Evolutionary conservation across 2,329 filamentous ascomycete genomes (phyloP).

Genomic region (Sclerotinia borealis): DNA sequence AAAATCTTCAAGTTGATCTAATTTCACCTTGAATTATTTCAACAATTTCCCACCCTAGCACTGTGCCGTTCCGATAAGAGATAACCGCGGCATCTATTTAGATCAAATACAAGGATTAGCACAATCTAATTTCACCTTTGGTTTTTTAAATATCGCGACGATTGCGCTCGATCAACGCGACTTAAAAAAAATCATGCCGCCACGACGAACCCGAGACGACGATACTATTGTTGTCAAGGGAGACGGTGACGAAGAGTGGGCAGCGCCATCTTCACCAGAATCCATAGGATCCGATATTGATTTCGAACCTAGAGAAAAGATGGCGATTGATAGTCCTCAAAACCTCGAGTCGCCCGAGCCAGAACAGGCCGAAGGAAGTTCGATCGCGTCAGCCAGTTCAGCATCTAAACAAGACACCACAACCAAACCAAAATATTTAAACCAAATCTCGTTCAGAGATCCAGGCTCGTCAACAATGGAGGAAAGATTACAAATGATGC

Average conservation of each 20-base stretch:
- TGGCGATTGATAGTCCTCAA: conserved; percentile 21
- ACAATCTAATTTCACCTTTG: conserved; percentile 8
- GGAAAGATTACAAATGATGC: conserved; percentile 29
- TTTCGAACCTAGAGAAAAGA: conserved; percentile 6
- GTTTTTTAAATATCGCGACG: conserved; percentile 8
- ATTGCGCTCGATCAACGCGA: conserved; percentile 1
- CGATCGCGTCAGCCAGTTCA: background rate
- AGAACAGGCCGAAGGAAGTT: background rate
- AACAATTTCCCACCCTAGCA: background rate
- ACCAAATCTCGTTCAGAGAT: conserved; percentile 11
- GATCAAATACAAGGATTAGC: conserved; percentile 9
- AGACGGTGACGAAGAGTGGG: conserved; percentile 24
- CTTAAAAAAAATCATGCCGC: conserved; percentile 4
- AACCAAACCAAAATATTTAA: conserved; percentile 7
- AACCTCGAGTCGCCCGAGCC: conserved; percentile 27
- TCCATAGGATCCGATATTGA: conserved; percentile 19
- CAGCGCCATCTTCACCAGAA: conserved; percentile 20
- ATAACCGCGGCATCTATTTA: conserved; percentile 7
- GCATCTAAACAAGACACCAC: background rate
- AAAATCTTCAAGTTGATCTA: conserved; percentile 1
- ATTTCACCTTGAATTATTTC: background rate
- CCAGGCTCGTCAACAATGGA: conserved; percentile 25
- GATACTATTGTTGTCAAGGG: conserved; percentile 26
- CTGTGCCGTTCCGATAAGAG: conserved; percentile 8
- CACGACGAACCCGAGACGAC: conserved; percentile 13